Conservation (phyloP, 2,329 filamentous ascomycete genomes). For the Falciphora oryzae region DNA sequence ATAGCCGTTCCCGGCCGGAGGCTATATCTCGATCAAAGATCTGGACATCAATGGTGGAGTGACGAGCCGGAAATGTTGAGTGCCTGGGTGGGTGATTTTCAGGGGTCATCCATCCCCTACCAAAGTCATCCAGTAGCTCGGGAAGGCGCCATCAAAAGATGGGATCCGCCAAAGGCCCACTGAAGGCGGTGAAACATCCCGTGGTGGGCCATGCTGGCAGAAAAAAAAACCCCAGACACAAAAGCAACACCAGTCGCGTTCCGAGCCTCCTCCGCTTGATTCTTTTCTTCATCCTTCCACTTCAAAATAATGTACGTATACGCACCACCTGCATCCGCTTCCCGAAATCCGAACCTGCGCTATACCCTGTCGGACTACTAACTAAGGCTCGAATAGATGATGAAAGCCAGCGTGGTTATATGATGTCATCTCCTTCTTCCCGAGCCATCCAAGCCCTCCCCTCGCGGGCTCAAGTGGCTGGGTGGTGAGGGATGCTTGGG, state of each 20-base stretch:
- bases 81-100: background rate
- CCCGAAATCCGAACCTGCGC: background rate
- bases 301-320: constrained; percentile 81
- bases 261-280: constrained; percentile 28
- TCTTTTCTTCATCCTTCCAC: constrained; percentile 82
- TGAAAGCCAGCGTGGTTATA: constrained; percentile 97
- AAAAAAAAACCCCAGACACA: constrained; percentile 21
- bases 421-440: constrained; percentile 69
- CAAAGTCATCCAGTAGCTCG: too few relatives aligned
- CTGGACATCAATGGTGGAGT: background rate
- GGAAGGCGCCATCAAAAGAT: background rate
- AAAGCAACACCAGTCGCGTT: constrained; percentile 14
- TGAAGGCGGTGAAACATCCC: background rate
- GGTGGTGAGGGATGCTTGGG: constrained; percentile 57
- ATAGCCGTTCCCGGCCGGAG: too few relatives aligned
- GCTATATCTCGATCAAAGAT: background rate
- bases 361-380: constrained; percentile 17
- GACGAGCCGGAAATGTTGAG: too few relatives aligned
- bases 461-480: constrained; percentile 84
- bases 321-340: background rate
- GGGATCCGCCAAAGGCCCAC: background rate
- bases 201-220: constrained; percentile 2
- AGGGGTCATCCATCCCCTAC: background rate
- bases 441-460: constrained; percentile 74
- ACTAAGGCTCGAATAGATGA: constrained; percentile 63